phyloP scores from a whole-genome alignment of 805 yeast species.

The Yamadazyma sp. region DNA sequence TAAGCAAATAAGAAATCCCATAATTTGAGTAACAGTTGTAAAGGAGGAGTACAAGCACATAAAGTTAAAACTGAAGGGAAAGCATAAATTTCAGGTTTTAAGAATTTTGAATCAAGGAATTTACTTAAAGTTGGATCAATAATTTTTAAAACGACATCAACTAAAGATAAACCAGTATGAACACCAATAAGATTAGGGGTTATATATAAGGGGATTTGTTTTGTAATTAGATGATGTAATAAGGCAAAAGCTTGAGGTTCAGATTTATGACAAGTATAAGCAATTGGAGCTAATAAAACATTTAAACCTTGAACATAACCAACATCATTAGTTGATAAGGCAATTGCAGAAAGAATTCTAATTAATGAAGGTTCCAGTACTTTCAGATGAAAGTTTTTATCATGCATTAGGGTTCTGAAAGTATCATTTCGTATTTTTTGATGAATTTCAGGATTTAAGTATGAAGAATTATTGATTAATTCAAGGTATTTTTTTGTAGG shows the following conservation, averaged over 20 bases:
- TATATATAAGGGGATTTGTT: constrained; percentile 73
- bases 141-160: constrained; percentile 68
- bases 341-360: constrained; percentile 70
- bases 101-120: constrained; percentile 56
- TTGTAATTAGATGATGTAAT: constrained; percentile 57
- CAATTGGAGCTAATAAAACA: constrained; percentile 78
- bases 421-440: constrained; percentile 81
- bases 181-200: constrained; percentile 79
- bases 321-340: constrained; percentile 39
- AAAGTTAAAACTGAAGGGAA: constrained; percentile 79
- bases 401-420: constrained; percentile 79
- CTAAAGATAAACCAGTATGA: constrained; percentile 67
- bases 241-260: constrained; percentile 85
- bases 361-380: constrained; percentile 71
- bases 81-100: constrained; percentile 85
- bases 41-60: constrained; percentile 85
- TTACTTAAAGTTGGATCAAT: constrained; percentile 71
- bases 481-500: constrained; percentile 54
- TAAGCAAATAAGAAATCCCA: constrained; percentile 94
- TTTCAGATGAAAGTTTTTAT: constrained; percentile 54
- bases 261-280: constrained; percentile 63
- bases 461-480: constrained; percentile 48
- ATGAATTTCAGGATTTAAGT: constrained; percentile 46
- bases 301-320: constrained; percentile 92
- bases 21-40: constrained; percentile 65